These are phyloP conservation scores for Penstemon eatonii DNA, from an alignment of 257 asterid species.

Conservation along the genomic window DNA sequence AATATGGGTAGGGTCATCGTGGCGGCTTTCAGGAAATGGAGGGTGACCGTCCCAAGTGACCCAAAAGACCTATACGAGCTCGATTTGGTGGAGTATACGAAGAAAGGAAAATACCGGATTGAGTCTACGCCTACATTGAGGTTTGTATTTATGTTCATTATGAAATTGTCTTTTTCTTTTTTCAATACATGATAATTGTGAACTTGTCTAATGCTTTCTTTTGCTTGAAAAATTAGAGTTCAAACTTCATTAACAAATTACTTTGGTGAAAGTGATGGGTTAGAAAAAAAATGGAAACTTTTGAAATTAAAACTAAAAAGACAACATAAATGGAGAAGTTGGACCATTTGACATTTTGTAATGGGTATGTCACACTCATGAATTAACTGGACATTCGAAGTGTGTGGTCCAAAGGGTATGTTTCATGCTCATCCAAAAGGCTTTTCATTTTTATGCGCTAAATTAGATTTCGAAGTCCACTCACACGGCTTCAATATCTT, in stretches of 20 bases:
- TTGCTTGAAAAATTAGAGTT: no score
- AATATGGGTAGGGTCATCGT: slow-evolving; percentile 71
- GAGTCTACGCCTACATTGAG: slow-evolving; percentile 69
- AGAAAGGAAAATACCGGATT: slow-evolving; percentile 55
- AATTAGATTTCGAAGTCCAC: background rate
- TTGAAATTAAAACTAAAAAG: background rate
- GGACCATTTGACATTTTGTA: background rate
- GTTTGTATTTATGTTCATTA: slow-evolving; percentile 34
- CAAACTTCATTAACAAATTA: no score
- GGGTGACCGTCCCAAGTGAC: slow-evolving; percentile 47
- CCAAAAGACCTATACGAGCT: slow-evolving; percentile 68
- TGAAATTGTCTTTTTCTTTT: background rate
- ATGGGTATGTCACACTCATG: background rate
- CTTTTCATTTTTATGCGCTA: background rate
- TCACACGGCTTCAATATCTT: no score
- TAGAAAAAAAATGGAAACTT: background rate
- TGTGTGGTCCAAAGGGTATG: background rate
- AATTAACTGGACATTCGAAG: background rate
- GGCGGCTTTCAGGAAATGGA: slow-evolving; percentile 66
- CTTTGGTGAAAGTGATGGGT: background rate
- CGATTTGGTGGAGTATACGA: slow-evolving; percentile 46
- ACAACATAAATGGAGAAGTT: background rate
- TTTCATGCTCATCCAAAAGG: background rate
- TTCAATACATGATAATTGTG: background rate
- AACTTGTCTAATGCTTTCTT: background rate